Base-by-base conservation (phyloP, 2,329 filamentous ascomycete species). In the Fonsecaea erecta region DNA sequence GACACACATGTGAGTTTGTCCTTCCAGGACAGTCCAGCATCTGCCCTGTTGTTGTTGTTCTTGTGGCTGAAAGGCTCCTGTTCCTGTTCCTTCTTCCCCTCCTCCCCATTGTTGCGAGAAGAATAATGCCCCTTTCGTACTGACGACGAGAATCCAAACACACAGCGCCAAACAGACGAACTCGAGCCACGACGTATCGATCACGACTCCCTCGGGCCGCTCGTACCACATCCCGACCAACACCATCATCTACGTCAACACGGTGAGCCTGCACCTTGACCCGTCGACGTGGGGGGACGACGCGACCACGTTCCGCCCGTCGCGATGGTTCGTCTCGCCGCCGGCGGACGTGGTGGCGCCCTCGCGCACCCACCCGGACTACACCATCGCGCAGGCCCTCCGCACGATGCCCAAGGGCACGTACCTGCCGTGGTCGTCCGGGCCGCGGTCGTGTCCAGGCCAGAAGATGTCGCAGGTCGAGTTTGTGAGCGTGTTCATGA, bases 381-480 rank as follows among this genome's bases (percentile, higher is more conserved):
- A 66, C 3, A 64, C 60, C 14, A 65, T 68, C 14, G 35, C 63
- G 18, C 16, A n/a, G 34, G 52, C 79, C 1, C 74, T 77, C 60
- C 73, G 74, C 16, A 78, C 80, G 0, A 54, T 56, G 43, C 68
- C 74, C 0, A 78, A 76, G 46, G 80, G 80, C 0, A 73, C 75
- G 0, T 86, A 79, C 65, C 51, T 80, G 1, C 78, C 83, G 0
- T 86, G 83, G 82, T 80, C 81, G 0, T 72, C 68, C 2, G 83
- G 84, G 0, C 82, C 83, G 11, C 72, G 84, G 4, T 73, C 81
- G 3, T 86, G 84, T 70, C 82, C 83, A 0, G 84, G 84, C 0
- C 77, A 81, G 75, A 85, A 84, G 70, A 83, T 86, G 77, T 76
- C 83, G 1, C 81, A 86, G 73, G 83, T 86, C 1, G 84, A 86